Evolutionary conservation across 805 yeast species (phyloP).

Genomic region (Candida xiaguanensis): DNA sequence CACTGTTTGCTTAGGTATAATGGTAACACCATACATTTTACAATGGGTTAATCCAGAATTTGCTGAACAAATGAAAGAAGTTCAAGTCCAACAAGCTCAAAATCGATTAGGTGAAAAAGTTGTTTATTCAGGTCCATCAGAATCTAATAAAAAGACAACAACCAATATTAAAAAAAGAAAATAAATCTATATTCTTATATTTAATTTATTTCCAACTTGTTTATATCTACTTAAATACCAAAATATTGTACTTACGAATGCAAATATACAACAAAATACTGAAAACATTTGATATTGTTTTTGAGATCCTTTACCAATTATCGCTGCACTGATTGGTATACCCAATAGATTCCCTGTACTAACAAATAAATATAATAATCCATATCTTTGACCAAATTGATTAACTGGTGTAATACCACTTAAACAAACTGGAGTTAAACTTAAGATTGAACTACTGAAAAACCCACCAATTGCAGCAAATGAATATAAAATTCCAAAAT

Average conservation of each 20-base stretch:
- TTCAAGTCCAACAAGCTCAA: constrained; percentile 8
- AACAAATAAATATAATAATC: constrained; percentile 59
- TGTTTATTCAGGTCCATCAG: not conserved
- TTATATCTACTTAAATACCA: constrained; percentile 30
- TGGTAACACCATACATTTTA: constrained; percentile 30
- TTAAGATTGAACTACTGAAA: constrained; percentile 56
- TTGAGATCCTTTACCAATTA: constrained; percentile 29
- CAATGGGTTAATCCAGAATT: constrained; percentile 33
- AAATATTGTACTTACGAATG: constrained; percentile 20
- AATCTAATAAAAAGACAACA: not conserved
- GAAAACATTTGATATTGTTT: constrained; percentile 29
- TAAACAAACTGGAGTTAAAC: constrained; percentile 68
- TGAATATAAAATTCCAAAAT: constrained; percentile 40
- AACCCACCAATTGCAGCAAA: constrained; percentile 58
- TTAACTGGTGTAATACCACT: constrained; percentile 59
- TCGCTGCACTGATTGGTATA: constrained; percentile 32
- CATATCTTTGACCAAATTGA: constrained; percentile 67
- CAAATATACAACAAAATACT: constrained; percentile 28
- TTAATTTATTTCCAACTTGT: constrained; percentile 26
- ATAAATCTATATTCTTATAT: constrained; percentile 17
- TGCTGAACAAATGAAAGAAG: constrained; percentile 22
- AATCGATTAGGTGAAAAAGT: constrained; percentile 7
- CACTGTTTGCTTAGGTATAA: constrained; percentile 21
- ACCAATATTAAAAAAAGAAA: constrained; percentile 6
- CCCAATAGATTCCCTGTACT: constrained; percentile 40